phyloP scores from a whole-genome alignment of 441 rosid species.

The Pelargonium exstipulatum region DNA sequence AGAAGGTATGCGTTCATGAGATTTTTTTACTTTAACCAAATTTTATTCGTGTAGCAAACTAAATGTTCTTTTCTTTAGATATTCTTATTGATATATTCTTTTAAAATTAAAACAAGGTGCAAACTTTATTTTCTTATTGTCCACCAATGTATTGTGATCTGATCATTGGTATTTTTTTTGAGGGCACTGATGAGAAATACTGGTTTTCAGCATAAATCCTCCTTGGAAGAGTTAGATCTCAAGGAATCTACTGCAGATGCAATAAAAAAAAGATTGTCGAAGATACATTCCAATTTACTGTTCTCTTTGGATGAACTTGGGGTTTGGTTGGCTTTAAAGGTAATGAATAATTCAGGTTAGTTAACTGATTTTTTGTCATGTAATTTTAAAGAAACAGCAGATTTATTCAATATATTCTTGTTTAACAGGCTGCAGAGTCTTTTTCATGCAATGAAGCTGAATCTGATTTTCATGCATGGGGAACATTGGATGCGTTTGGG shows the following conservation, averaged over 20 bases:
- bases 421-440: slow-evolving; percentile 64
- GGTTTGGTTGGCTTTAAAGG: slow-evolving; percentile 76
- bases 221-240: slow-evolving; percentile 41
- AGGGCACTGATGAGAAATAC: slow-evolving; percentile 19
- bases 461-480: slow-evolving; percentile 41
- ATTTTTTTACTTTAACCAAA: not conserved
- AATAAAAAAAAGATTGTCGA: slow-evolving; percentile 36
- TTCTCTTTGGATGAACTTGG: slow-evolving; percentile 75
- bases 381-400: not conserved
- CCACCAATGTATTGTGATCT: not conserved
- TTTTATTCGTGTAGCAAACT: not conserved
- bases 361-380: slow-evolving; percentile 3
- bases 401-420: slow-evolving; percentile 12
- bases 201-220: slow-evolving; percentile 46
- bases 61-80: not conserved
- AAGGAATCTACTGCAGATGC: slow-evolving; percentile 29
- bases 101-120: not conserved
- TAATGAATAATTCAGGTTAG: slow-evolving; percentile 19
- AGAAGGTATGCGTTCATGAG: slow-evolving; percentile 37
- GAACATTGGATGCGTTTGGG: slow-evolving; percentile 33
- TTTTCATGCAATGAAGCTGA: slow-evolving; percentile 43
- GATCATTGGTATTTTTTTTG: slow-evolving; percentile 2
- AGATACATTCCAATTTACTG: slow-evolving; percentile 38
- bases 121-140: too few relatives aligned
- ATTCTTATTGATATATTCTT: not conserved